Conservation (phyloP, 148 eudicot species). For the Heliosperma pusillum region DNA sequence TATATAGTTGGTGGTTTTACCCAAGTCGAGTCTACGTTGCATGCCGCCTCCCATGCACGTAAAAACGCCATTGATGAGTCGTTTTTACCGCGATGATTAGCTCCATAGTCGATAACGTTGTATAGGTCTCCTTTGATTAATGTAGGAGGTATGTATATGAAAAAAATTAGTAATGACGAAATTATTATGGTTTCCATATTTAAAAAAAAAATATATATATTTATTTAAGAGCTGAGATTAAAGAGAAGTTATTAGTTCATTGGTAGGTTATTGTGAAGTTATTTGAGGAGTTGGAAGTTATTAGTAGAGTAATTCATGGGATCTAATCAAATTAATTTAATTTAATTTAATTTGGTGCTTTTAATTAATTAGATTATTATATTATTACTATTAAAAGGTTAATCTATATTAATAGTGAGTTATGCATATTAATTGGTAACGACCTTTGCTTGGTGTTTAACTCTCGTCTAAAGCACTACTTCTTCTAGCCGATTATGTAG, state of each 20-base stretch:
- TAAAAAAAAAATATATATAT: too few relatives aligned
- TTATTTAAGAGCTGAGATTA: too few relatives aligned
- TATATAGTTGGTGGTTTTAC: conserved; percentile 24
- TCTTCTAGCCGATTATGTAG: background rate
- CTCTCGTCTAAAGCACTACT: background rate
- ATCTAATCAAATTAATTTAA: background rate
- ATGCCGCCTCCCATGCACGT: conserved; percentile 42
- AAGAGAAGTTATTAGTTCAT: too few relatives aligned
- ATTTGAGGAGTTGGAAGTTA: background rate
- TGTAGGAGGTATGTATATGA: conserved; percentile 5
- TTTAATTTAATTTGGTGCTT: background rate
- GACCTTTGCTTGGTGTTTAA: background rate
- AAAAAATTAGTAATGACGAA: conserved; percentile 2
- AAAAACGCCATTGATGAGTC: conserved; percentile 40
- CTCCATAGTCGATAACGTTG: conserved; percentile 37
- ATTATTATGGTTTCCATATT: background rate
- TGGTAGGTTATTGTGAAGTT: background rate
- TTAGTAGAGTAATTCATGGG: background rate
- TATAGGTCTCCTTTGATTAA: conserved; percentile 12
- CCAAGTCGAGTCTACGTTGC: conserved; percentile 16
- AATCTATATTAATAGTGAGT: background rate
- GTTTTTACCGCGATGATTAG: conserved; percentile 24
- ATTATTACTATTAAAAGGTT: background rate
- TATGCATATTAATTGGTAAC: background rate
- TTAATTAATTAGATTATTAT: too few relatives aligned